phyloP scores from a whole-genome alignment of 805 yeast species.

The Pichia heedii region DNA sequence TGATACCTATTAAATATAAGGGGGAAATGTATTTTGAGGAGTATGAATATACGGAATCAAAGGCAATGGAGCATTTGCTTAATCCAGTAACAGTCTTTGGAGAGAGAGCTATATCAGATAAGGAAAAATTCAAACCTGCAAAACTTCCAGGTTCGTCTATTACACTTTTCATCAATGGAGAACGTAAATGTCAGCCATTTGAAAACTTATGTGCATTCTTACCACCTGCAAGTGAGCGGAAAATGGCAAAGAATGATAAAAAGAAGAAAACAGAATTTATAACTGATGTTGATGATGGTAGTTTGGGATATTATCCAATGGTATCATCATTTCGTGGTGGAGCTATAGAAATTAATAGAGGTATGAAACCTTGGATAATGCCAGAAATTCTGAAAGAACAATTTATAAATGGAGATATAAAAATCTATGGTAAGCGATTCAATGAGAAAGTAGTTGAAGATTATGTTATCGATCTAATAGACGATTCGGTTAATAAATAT shows the following conservation, averaged over 20 bases:
- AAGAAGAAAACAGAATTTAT: constrained; percentile 8
- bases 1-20: constrained; percentile 78
- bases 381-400: constrained; percentile 29
- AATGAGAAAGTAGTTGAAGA: constrained; percentile 71
- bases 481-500: constrained; percentile 64
- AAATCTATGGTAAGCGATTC: constrained; percentile 51
- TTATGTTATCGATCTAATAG: constrained; percentile 72
- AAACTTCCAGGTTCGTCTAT: constrained; percentile 50
- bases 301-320: constrained; percentile 87
- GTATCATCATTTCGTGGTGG: constrained; percentile 78
- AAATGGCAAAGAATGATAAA: constrained; percentile 10
- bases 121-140: constrained; percentile 38
- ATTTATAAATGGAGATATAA: constrained; percentile 25
- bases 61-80: constrained; percentile 62
- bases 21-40: constrained; percentile 75
- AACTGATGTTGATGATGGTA: constrained; percentile 62
- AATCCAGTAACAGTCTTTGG: constrained; percentile 67
- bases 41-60: constrained; percentile 65
- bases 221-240: constrained; percentile 64
- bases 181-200: constrained; percentile 53
- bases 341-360: constrained; percentile 57
- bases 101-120: constrained; percentile 52
- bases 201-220: constrained; percentile 62
- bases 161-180: constrained; percentile 71
- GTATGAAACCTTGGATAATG: constrained; percentile 47